These are phyloP conservation scores for Tylopilus vinaceipallidus DNA, from an alignment of 768 basidiomycete species.

Conservation along the genomic window DNA sequence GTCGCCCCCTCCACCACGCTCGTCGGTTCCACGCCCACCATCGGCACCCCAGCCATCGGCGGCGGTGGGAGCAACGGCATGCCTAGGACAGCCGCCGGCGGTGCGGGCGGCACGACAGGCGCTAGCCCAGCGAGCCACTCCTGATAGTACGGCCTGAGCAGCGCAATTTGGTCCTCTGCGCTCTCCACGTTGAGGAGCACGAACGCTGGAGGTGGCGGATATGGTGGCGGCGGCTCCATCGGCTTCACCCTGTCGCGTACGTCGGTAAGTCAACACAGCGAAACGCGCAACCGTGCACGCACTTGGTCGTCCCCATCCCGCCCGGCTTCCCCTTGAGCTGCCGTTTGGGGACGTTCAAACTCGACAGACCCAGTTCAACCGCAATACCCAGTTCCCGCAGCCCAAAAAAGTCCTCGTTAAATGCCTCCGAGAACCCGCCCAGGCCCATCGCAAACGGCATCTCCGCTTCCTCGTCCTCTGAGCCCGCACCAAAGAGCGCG, in stretches of 20 bases:
- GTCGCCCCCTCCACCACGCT: no score
- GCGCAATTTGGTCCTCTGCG: slow-evolving; percentile 78
- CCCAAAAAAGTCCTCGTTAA: slow-evolving; percentile 93
- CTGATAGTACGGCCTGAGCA: slow-evolving; percentile 77
- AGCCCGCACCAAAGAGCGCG: slow-evolving; percentile 43
- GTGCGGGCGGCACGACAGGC: slow-evolving; percentile 22
- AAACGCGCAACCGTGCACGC: slow-evolving; percentile 32
- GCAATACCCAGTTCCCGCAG: slow-evolving; percentile 86
- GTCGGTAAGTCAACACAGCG: neutral
- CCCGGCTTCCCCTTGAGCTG: slow-evolving; percentile 64
- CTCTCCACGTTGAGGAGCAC: slow-evolving; percentile 63
- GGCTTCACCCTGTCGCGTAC: slow-evolving; percentile 50
- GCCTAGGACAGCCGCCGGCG: slow-evolving; percentile 16
- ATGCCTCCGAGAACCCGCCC: slow-evolving; percentile 76
- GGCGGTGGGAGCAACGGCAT: slow-evolving; percentile 18
- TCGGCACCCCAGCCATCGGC: slow-evolving; percentile 3
- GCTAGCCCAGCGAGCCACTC: slow-evolving; percentile 48
- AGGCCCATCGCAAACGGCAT: slow-evolving; percentile 69
- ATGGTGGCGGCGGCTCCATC: slow-evolving; percentile 75
- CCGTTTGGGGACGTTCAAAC: slow-evolving; percentile 79
- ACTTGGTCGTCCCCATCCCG: slow-evolving; percentile 45
- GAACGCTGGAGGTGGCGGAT: slow-evolving; percentile 82
- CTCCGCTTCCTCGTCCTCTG: slow-evolving; percentile 63
- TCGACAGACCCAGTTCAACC: slow-evolving; percentile 76
- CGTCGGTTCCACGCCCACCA: neutral